Evolutionary conservation across 2,329 filamentous ascomycete genomes (phyloP), one percentile per base, ranked within the genome.

Genomic region (Pseudocercospora fuligena): DNA sequence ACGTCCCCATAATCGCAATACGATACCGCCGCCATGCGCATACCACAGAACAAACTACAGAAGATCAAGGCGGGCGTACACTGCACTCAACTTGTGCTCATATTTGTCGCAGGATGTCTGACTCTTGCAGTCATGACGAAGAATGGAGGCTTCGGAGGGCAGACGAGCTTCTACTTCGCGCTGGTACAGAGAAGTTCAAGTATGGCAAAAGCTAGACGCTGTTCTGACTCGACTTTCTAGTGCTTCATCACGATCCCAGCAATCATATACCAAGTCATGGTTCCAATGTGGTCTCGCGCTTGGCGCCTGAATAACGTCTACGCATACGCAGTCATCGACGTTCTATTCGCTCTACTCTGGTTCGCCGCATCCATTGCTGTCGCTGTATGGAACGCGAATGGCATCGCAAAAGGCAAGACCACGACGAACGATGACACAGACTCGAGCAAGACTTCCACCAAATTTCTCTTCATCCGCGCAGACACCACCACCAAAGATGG

Each of bases 201-300:
- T 27, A 43, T 9, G 7, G 8, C 3, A 46, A 25, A 57, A 12
- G 9, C 2, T 31, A 21, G 12, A 6, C n/a, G 9, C 47, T 63
- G 29, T 61, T 59, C 64, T 49, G 23, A 56, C 6, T 31, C 54
- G 21, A 16, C 43, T 14, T 11, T 67, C 54, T 69, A 89, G 87
- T 89, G 87, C 75, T 89, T 86, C 81, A 76, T 88, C 69, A 84
- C 83, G 49, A 80, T 87, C 49, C 87, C 87, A 12, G 85, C 84
- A 29, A 78, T 89, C 40, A 80, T 88, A 65, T 89, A 89, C 75
- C 84, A 88, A 63, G 81, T 84, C 54, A 86, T 86, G 75, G 85
- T 87, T 4, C 87, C 87, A 5, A 85, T 87, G 79, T 89, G 86
- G 84, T 82, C 83, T 25, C 84, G 87, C 68, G 84, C 86, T 27